Evolutionary conservation across 1,139 yeast species (phyloP).

Genomic region (Geotrichum europaeum): DNA sequence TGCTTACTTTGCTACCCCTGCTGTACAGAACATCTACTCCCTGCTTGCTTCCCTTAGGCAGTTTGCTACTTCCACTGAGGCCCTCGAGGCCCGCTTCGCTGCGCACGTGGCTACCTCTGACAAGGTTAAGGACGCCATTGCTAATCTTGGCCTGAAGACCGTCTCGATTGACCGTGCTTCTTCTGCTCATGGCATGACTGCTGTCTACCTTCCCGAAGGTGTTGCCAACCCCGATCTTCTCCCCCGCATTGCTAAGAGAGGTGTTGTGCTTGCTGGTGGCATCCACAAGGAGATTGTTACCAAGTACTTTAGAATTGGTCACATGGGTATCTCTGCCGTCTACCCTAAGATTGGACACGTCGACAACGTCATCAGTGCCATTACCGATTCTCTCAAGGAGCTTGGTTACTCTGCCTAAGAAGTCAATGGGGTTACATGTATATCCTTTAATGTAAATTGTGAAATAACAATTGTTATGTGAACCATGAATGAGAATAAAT

Average conservation of each 20-base stretch:
- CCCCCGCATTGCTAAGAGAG: slow-evolving; percentile 53
- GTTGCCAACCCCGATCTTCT: slow-evolving; percentile 62
- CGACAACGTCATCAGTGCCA: slow-evolving; percentile 14
- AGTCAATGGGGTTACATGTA: background rate
- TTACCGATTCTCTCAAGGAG: slow-evolving; percentile 15
- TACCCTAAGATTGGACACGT: slow-evolving; percentile 26
- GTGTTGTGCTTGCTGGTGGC: slow-evolving; percentile 87
- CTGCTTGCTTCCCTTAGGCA: slow-evolving; percentile 71
- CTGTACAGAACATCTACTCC: slow-evolving; percentile 80
- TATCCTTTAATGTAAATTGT: background rate
- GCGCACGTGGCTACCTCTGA: slow-evolving; percentile 59
- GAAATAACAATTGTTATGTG: background rate
- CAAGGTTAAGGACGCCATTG: slow-evolving; percentile 54
- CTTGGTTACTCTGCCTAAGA: slow-evolving; percentile 14
- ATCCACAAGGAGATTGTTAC: slow-evolving; percentile 76
- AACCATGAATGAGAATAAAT: background rate
- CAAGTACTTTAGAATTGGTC: slow-evolving; percentile 89
- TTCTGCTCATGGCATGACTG: slow-evolving; percentile 85
- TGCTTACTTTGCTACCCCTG: slow-evolving; percentile 91
- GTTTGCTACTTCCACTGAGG: slow-evolving; percentile 48
- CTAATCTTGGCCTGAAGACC: slow-evolving; percentile 56
- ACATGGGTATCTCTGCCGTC: slow-evolving; percentile 73
- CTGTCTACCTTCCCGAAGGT: slow-evolving; percentile 76
- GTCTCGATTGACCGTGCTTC: slow-evolving; percentile 54
- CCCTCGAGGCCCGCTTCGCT: slow-evolving; percentile 57